Evolutionary conservation across 306 rosid species (phyloP), one percentile per base, ranked within the genome.

Genomic region (Arachis stenosperma): DNA sequence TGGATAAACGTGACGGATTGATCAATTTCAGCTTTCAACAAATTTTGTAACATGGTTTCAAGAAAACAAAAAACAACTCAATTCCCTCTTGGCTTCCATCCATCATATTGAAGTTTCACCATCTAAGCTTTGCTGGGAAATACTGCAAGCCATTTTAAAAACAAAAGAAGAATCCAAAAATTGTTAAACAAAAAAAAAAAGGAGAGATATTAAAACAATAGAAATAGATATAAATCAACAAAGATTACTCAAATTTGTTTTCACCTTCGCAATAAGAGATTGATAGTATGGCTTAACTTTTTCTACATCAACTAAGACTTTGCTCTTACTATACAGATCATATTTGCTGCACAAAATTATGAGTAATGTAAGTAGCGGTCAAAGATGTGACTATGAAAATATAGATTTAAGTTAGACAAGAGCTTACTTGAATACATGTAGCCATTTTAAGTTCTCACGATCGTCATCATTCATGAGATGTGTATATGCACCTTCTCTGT

Each of bases 271-370:
- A 77, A 87, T 86, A 12, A 93, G 91, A 3, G 97, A 88, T 1
- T 84, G 54, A 75, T 93, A 93, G 33, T 90, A 93, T 30, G 98
- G 96, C 82, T 84, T 88, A 9, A 90, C 93, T 69, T 86, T 66
- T 68, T 93, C 89, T 0, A 87, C 81, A 4, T 88, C 90, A 1
- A 93, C 43, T 6, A 53, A 70, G 12, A 84, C 90, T 79, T 93
- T 90, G 89, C 98, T 88, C 72, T 90, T 93, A 69, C 97, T 87
- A 79, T 90, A 93, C 11, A 93, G 96, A 69, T 93, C 98, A 79
- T 93, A 93, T 61, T 90, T 90, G 80, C 98, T 93, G 84, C 2
- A 46, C 36, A 53, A 3, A 79, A 10, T 70, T 9, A 29, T 0
- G 4, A 13, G 9, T 14, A 10, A 22, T 17, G 37, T 54, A 8